phyloP scores from a whole-genome alignment of 108 stramenopile species.

The Fistulifera pelliculosa region DNA sequence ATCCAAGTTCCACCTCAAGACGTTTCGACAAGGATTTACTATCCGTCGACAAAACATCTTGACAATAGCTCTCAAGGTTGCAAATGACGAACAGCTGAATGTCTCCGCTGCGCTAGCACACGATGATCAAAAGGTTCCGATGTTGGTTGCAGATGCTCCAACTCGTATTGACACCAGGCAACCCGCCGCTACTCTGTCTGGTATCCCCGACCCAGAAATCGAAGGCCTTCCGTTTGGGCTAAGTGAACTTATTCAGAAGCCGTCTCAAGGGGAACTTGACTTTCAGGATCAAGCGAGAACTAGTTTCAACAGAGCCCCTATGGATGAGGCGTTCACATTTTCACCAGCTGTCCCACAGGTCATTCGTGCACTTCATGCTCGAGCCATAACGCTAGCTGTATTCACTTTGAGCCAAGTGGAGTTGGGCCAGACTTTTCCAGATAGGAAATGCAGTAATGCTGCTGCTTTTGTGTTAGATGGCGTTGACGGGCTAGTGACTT shows the following conservation, averaged over 20 bases:
- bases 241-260: conserved; percentile 39
- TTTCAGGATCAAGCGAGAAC: conserved; percentile 27
- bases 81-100: conserved; percentile 84
- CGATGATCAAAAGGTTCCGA: conserved; percentile 67
- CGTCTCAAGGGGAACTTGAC: conserved; percentile 24
- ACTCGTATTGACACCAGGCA: conserved; percentile 14
- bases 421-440: conserved; percentile 78
- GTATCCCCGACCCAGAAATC: conserved; percentile 65
- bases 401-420: conserved; percentile 84
- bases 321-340: conserved; percentile 65
- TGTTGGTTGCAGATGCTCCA: conserved; percentile 33
- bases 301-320: conserved; percentile 21
- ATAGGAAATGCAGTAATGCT: conserved; percentile 60
- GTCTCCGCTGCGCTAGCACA: conserved; percentile 58
- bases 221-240: conserved; percentile 78
- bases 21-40: conserved; percentile 70
- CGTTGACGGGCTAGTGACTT: conserved; percentile 77
- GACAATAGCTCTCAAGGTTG: conserved; percentile 76
- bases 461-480: conserved; percentile 84
- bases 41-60: conserved; percentile 86
- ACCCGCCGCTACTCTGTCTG: conserved; percentile 12
- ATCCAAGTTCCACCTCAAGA: conserved; percentile 77
- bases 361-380: conserved; percentile 78
- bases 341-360: conserved; percentile 73
- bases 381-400: conserved; percentile 70